Evolutionary conservation across 345 rosid species (phyloP), one percentile per base, ranked within the genome.

Genomic region (Reutealis trisperma): DNA sequence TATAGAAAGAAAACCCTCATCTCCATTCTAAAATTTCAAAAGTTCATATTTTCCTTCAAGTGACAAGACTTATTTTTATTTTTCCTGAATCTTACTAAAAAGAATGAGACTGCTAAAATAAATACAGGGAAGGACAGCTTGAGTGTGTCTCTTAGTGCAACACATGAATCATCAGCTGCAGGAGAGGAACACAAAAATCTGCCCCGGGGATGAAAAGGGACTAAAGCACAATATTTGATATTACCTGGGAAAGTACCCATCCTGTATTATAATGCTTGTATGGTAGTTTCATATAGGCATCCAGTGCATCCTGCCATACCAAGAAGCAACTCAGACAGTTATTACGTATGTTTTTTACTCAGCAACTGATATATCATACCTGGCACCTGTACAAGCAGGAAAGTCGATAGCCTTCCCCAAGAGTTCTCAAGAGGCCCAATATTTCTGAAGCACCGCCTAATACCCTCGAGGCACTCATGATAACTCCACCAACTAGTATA

Each of bases 211-310:
- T 24, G 32, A 19, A 75, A 18, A 54, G 32, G 24, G 19, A 37
- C 25, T 55, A 24, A 19, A 5, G 21, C 51, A 58, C 63, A 74
- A 47, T 37, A 66, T 27, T 8, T 18, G 71, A 70, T 30, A 25
- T 75, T 84, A 96, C 99, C 98, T 92, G 98, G 72, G 93, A 89
- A 85, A 96, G 95, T 81, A 96, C 97, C 99, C 99, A 96, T 69
- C 95, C 91, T 47, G 99, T 93, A 76, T 86, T 92, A 84, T 93
- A 92, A 84, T 96, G 98, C 86, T 84, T 92, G 79, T 82, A 88
- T 19, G 98, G 97, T 72, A 93, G 93, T 81, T 89, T 92, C 80
- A 81, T 80, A 84, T 86, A 96, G 63, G 83, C 82, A 78, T 90
- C 92, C 83, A 94, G 80, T 22, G 99, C 98, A 71, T 91, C 99